Percentiles rank a stretch among this genome's conserved stretches.
Evolutionary conservation across 2,329 filamentous ascomycete species (phyloP).

Genomic region (Lasiodiplodia citricola): DNA sequence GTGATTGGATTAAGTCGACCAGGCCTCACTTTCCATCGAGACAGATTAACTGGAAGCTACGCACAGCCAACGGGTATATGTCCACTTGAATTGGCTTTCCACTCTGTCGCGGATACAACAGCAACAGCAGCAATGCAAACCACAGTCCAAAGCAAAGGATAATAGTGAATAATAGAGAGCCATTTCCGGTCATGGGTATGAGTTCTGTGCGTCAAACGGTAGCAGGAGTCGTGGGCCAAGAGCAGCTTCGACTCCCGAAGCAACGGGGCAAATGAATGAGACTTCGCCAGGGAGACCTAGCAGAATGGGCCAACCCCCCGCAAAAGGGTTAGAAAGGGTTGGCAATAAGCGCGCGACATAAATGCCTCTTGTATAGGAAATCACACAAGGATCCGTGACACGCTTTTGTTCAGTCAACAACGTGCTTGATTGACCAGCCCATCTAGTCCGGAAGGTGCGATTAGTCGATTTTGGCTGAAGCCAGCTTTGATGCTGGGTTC

Average conservation of each 20-base stretch:
- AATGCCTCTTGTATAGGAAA: background rate
- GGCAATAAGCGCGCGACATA: background rate
- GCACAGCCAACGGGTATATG: background rate
- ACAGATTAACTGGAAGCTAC: background rate
- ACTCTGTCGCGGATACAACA: background rate
- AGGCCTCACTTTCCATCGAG: background rate
- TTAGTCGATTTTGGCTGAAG: constrained; percentile 77
- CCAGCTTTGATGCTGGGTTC: constrained; percentile 70
- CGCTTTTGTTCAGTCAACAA: background rate
- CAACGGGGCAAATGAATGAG: background rate
- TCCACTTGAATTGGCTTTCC: too few relatives aligned
- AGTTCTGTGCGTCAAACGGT: background rate
- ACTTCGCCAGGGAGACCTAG: background rate
- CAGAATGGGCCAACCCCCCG: background rate
- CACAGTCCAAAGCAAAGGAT: background rate
- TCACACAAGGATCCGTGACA: background rate
- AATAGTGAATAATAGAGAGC: background rate
- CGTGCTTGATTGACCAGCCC: background rate
- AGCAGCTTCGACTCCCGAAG: background rate
- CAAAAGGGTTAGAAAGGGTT: background rate
- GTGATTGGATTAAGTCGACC: background rate
- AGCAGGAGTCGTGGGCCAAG: background rate
- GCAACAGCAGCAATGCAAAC: background rate
- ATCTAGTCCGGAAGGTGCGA: background rate
- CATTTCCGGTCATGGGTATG: background rate